Percentiles rank a stretch among this genome's conserved stretches.
Evolutionary conservation across 768 basidiomycete species (phyloP).

Genomic region (Galerina sulciceps): DNA sequence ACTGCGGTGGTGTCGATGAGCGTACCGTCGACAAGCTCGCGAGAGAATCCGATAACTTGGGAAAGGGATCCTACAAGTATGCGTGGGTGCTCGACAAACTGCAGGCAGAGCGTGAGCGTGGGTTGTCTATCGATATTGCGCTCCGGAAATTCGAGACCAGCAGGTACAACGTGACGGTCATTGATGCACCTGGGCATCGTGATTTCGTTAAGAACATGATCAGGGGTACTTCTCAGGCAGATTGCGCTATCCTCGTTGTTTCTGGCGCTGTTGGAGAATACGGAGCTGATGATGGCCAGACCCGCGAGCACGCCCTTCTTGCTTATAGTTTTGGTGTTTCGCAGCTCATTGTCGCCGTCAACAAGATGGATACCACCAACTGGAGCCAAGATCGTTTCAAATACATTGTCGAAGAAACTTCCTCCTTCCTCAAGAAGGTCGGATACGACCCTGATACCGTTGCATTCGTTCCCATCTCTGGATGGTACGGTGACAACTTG

Average conservation of each 20-base stretch:
- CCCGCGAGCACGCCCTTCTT: constrained; percentile 99
- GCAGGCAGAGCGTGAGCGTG: constrained; percentile 99
- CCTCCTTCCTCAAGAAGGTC: constrained; percentile 99
- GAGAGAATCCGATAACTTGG: constrained; percentile 99
- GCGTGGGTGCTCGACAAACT: constrained; percentile 99
- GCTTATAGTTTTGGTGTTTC: constrained; percentile 99
- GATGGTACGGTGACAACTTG: constrained; percentile 99
- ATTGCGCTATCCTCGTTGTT: constrained; percentile 99
- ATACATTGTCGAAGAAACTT: constrained; percentile 98
- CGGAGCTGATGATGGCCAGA: constrained; percentile 99
- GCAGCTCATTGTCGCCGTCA: constrained; percentile 99
- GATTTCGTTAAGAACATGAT: constrained; percentile 99
- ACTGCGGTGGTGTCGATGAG: constrained; percentile 99
- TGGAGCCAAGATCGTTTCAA: constrained; percentile 99
- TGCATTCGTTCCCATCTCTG: constrained; percentile 99
- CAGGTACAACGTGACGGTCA: constrained; percentile 96
- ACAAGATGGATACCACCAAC: constrained; percentile 99
- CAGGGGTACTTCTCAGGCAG: constrained; percentile 99
- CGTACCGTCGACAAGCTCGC: constrained; percentile 99
- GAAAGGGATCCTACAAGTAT: constrained; percentile 99
- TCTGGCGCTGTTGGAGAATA: constrained; percentile 99
- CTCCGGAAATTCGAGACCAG: constrained; percentile 99
- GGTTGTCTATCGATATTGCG: constrained; percentile 99
- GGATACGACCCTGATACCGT: constrained; percentile 99
- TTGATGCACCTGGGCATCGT: constrained; percentile 99